phyloP scores from a whole-genome alignment of 1,284 basidiomycete genomes.

The Malassezia globosa region DNA sequence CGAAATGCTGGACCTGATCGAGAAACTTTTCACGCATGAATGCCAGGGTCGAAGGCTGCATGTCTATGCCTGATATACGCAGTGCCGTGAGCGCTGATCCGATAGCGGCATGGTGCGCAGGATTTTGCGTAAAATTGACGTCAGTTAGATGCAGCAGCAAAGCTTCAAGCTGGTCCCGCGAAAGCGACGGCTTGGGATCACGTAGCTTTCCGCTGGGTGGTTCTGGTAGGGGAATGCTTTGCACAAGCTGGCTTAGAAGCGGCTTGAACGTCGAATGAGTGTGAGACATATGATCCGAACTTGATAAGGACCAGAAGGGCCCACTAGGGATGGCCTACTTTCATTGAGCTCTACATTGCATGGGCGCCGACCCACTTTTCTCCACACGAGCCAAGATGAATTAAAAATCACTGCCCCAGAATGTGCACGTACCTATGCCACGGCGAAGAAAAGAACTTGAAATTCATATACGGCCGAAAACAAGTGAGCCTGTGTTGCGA shows the following conservation, averaged over 20 bases:
- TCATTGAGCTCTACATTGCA: too few relatives aligned
- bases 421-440: too few relatives aligned
- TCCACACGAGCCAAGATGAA: too few relatives aligned
- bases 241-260: slow-evolving; percentile 12
- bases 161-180: slow-evolving; percentile 21
- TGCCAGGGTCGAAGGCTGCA: slow-evolving; percentile 27
- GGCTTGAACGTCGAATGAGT: slow-evolving; percentile 13
- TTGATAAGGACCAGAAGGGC: too few relatives aligned
- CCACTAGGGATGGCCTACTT: too few relatives aligned
- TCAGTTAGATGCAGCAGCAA: slow-evolving; percentile 40
- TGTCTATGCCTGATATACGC: slow-evolving; percentile 34
- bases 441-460: too few relatives aligned
- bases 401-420: too few relatives aligned
- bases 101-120: slow-evolving; percentile 37
- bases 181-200: background rate
- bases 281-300: too few relatives aligned
- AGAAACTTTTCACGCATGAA: slow-evolving; percentile 33
- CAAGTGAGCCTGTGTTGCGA: too few relatives aligned
- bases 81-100: slow-evolving; percentile 37
- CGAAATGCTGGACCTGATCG: slow-evolving; percentile 11
- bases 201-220: slow-evolving; percentile 6
- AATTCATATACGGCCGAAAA: too few relatives aligned
- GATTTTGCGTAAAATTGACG: slow-evolving; percentile 34
- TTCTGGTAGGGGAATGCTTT: slow-evolving; percentile 7
- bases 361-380: too few relatives aligned